phyloP scores from a whole-genome alignment of 345 rosid species.

The Dimocarpus longan region DNA sequence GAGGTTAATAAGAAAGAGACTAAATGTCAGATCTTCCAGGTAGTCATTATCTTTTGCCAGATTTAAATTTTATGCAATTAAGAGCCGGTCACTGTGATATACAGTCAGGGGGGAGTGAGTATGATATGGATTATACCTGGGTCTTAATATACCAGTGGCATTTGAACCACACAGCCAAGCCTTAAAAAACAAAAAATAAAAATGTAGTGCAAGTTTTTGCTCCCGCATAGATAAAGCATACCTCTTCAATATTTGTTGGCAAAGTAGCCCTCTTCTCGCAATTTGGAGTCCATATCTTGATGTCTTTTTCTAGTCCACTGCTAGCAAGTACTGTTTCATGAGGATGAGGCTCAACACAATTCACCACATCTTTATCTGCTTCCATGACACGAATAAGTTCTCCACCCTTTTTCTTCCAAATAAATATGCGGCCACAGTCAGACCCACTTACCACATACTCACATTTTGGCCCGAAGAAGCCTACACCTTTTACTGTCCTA shows the following conservation, averaged over 20 bases:
- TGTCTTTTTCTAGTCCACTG: constrained; percentile 80
- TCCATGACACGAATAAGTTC: constrained; percentile 77
- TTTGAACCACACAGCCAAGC: background rate
- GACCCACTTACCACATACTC: constrained; percentile 97
- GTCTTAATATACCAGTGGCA: background rate
- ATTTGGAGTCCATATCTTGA: constrained; percentile 86
- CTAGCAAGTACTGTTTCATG: constrained; percentile 69
- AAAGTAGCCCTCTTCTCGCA: constrained; percentile 65
- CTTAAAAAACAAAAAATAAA: background rate
- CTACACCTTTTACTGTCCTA: constrained; percentile 85
- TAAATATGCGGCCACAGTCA: constrained; percentile 91
- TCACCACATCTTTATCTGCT: constrained; percentile 78
- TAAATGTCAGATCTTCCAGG: background rate
- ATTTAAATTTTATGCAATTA: background rate
- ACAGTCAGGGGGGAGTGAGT: background rate
- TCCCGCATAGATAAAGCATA: constrained; percentile 29
- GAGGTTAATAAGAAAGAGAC: background rate
- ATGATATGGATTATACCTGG: background rate
- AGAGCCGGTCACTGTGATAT: background rate
- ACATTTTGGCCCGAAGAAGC: constrained; percentile 79
- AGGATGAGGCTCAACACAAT: constrained; percentile 88
- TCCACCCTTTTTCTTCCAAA: constrained; percentile 86
- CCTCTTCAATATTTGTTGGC: constrained; percentile 72
- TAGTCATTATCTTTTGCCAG: constrained; percentile 1
- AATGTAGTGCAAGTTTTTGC: background rate